Evolutionary conservation across 1,284 basidiomycete genomes (phyloP), one percentile per base, ranked within the genome.

Genomic region (Fomitopsis schrenkii): DNA sequence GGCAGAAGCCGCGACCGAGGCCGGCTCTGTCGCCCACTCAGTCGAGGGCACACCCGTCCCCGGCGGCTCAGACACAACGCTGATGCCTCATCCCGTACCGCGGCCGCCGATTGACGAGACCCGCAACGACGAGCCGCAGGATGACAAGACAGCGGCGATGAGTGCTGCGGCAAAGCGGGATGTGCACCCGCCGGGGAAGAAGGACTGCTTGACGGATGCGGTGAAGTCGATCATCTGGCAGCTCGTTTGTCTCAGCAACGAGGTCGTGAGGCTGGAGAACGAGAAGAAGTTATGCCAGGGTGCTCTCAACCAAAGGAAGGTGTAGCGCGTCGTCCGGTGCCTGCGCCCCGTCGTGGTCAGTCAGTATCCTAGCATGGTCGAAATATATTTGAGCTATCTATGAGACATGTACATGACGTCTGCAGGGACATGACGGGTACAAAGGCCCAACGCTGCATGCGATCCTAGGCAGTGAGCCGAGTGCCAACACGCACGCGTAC

Each of bases 211-310:
- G 75, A 91, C 87, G 56, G 91, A 93, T 63, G 72, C 75, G 65
- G 91, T 93, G 87, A 90, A 90, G 79, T 75, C 73, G 35, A 82
- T 85, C 55, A 83, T 92, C 64, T 93, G 91, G 91, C 83, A 89
- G 73, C 77, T 93, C 8, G 91, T 93, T 50, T 79, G 86, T 68
- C 71, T 93, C 63, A 91, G 89, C 71, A 93, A 93, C 68, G 91
- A 93, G 75, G 85, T 85, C 60, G 90, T 87, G 74, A 75, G 88
- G 67, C 75, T 93, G 72, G 90, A 91, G 76, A 92, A 93, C 69
- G 89, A 92, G 83, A 92, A 91, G 75, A 90, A 91, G 90, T 92
- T n/a, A n/a, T n/a, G n/a, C n/a, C n/a, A n/a, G n/a, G n/a, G n/a
- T n/a, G n/a, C n/a, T n/a, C n/a, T n/a, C n/a, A n/a, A n/a, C n/a